Percentiles rank a stretch among this genome's conserved stretches.
These are phyloP conservation scores for Ilex aquifolium DNA, from an alignment of 257 asterid genomes.

Conservation along the genomic window DNA sequence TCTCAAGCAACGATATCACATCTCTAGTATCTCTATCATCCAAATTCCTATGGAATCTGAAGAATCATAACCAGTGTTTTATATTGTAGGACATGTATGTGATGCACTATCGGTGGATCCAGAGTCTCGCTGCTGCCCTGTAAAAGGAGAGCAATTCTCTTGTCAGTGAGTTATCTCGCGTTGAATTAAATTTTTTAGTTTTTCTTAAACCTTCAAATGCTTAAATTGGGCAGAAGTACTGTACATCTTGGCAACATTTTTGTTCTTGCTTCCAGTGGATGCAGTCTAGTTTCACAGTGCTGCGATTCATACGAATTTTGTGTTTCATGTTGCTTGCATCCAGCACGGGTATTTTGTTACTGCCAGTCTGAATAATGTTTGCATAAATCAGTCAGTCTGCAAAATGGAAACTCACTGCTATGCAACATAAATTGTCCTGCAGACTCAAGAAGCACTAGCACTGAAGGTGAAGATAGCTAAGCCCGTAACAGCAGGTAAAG, in stretches of 20 bases:
- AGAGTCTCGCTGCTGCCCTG: conserved; percentile 60
- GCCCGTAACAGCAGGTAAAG: conserved; percentile 71
- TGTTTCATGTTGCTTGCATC: conserved; percentile 96
- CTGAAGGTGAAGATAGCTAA: conserved; percentile 62
- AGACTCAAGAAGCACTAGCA: conserved; percentile 51
- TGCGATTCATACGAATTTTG: conserved; percentile 89
- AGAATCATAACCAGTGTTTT: not conserved
- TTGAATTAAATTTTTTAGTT: conserved; percentile 1
- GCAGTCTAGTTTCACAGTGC: conserved; percentile 72
- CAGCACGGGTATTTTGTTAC: conserved; percentile 46
- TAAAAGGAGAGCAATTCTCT: conserved; percentile 61
- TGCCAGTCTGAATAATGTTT: conserved; percentile 1
- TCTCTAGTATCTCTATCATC: no score
- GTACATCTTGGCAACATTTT: not conserved
- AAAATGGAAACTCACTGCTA: conserved; percentile 9
- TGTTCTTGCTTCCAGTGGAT: conserved; percentile 50
- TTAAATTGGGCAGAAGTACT: not conserved
- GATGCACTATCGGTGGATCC: conserved; percentile 71
- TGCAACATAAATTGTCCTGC: conserved; percentile 16
- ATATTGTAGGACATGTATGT: conserved; percentile 71
- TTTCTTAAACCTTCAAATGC: not conserved
- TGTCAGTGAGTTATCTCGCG: conserved; percentile 75
- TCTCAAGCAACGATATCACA: no score
- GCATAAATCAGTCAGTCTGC: not conserved
- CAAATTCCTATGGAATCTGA: no score